A percentile compares a stretch with the other conserved stretches of the same genome.
Evolutionary conservation across 2,329 filamentous ascomycete species (phyloP).

Genomic region (Aureobasidium subglaciale): DNA sequence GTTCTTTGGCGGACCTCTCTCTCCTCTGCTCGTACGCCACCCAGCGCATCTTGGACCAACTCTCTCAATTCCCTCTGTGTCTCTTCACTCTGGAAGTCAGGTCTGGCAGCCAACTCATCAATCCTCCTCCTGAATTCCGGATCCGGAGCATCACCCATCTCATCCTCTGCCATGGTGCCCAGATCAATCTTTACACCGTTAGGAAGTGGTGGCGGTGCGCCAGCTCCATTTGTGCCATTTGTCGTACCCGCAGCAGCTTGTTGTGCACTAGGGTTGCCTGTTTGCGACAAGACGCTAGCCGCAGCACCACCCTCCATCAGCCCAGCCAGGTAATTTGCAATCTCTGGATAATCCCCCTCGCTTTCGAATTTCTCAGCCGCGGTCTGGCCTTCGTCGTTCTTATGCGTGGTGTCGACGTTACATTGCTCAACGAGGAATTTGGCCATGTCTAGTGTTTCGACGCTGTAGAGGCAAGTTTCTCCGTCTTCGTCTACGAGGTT

Average conservation of each 20-base stretch:
- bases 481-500: conserved; percentile 83
- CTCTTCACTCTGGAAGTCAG: conserved; percentile 74
- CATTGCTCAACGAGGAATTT: conserved; percentile 76
- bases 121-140: conserved; percentile 79
- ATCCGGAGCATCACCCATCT: conserved; percentile 58
- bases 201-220: conserved; percentile 57
- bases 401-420: conserved; percentile 57
- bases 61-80: conserved; percentile 72
- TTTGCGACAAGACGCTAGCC: conserved; percentile 26
- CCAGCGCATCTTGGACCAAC: conserved; percentile 74
- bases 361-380: conserved; percentile 72
- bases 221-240: conserved; percentile 22
- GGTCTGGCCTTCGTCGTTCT: conserved; percentile 68
- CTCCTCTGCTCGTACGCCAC: not conserved
- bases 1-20: conserved; percentile 6
- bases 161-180: conserved; percentile 59
- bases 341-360: conserved; percentile 70
- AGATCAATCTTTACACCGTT: conserved; percentile 71
- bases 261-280: conserved; percentile 20
- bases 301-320: conserved; percentile 21
- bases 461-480: conserved; percentile 92
- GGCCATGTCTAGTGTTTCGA: conserved; percentile 73
- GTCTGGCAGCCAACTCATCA: conserved; percentile 75
- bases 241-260: conserved; percentile 30
- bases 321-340: conserved; percentile 61